phyloP scores from a whole-genome alignment of 306 rosid genomes.

The Vicia sativa region DNA sequence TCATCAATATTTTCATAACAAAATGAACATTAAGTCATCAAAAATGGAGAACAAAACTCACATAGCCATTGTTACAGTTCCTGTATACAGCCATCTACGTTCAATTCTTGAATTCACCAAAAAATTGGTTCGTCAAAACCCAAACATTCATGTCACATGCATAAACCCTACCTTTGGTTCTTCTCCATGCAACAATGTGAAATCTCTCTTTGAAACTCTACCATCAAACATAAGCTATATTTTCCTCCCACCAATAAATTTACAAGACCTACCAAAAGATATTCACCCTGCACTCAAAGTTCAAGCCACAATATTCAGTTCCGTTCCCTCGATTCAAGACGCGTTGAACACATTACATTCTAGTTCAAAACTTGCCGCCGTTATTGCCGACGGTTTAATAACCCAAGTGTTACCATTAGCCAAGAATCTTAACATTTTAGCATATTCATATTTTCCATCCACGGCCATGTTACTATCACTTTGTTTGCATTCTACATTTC shows the following conservation, averaged over 20 bases:
- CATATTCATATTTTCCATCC: constrained; percentile 46
- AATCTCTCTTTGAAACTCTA: constrained; percentile 38
- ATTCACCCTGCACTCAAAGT: constrained; percentile 28
- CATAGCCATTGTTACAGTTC: constrained; percentile 46
- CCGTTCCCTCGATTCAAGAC: constrained; percentile 29
- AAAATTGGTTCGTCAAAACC: constrained; percentile 27
- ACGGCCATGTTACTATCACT: constrained; percentile 47
- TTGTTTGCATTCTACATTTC: constrained; percentile 36
- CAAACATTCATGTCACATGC: constrained; percentile 40
- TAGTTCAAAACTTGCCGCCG: constrained; percentile 17
- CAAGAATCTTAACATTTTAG: constrained; percentile 19
- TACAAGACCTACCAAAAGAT: constrained; percentile 18
- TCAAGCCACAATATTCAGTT: constrained; percentile 21
- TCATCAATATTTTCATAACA: not conserved
- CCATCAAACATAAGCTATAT: constrained; percentile 35
- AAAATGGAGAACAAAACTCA: constrained; percentile 38
- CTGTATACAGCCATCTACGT: constrained; percentile 43
- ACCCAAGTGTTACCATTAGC: constrained; percentile 32
- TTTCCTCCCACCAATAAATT: constrained; percentile 35
- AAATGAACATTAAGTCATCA: not conserved
- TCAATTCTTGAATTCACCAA: constrained; percentile 45
- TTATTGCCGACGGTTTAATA: constrained; percentile 42
- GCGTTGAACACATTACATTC: constrained; percentile 20
- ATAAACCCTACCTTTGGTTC: constrained; percentile 45
- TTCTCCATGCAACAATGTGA: constrained; percentile 34